Base-by-base conservation (phyloP, 345 rosid species). In the Physaria fendleri region DNA sequence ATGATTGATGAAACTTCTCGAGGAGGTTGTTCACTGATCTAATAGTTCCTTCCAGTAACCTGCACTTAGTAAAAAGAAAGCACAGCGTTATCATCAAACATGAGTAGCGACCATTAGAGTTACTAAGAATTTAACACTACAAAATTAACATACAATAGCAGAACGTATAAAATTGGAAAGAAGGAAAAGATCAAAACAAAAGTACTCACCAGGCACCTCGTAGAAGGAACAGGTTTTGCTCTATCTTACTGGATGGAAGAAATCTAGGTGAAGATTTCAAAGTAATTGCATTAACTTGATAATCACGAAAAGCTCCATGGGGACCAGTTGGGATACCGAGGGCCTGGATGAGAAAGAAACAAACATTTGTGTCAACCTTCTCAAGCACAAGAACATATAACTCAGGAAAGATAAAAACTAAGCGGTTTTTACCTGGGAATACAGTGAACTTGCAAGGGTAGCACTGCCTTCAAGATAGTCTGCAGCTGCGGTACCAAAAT, bases 1-100 rank as follows among this genome's bases (percentile, higher is more conserved):
- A 87, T 39, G 99, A 93, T 68, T 93, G 97, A 68, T 93, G 99
- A 74, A 93, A 89, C 81, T 93, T 89, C 82, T 89, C 97, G 8
- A 89, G 92, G 62, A 93, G 95, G 73, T 93, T 93, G 66, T 89
- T 89, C 40, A 87, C 89, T 42, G 97, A 93, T 75, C 90, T 74
- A 62, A 89, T 39, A 34, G 85, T 91, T 61, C 94, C 99, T 82
- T 93, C 99, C 70, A 89, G 85, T 79, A 89, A 71, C 78, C 99
- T 89, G 90, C 77, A 56, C 56, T 70, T 13, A n/a, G n/a, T n/a
- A 23, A 23, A 40, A 40, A 56, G 37, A 23, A 62, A 32, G 4
- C 13, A 53, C 43, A 61, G n/a, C 43, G 43, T 30, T 48, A 52
- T 44, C 41, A 53, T 34, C 34, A 21, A 56, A 39, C 50, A 33